Evolutionary conservation across 139 green algal species (phyloP).

Genomic region (Deuterostichococcus epilithicus): DNA sequence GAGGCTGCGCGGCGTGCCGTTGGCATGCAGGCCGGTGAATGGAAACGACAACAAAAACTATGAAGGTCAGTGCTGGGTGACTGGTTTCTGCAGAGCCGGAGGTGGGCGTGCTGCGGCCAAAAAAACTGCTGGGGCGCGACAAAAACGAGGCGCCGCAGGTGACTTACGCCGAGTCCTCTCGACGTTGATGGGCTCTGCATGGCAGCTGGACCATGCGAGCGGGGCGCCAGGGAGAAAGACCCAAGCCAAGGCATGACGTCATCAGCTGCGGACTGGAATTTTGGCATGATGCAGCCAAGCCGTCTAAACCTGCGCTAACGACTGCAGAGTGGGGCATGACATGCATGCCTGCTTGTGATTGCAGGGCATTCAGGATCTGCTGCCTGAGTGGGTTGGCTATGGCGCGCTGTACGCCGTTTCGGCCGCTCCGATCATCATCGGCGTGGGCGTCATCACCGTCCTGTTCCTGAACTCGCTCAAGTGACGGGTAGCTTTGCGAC

Average conservation of each 20-base stretch:
- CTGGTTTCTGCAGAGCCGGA: no score
- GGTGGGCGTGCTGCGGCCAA: background rate
- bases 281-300: background rate
- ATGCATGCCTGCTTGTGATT: constrained; percentile 27
- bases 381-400: constrained; percentile 85
- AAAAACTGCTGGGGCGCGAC: background rate
- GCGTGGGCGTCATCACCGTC: constrained; percentile 53
- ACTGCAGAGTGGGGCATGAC: background rate
- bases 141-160: background rate
- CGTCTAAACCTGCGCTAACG: background rate
- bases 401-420: constrained; percentile 75
- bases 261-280: background rate
- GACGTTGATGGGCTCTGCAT: background rate
- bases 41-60: no score
- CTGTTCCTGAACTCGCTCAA: constrained; percentile 83
- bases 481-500: no score
- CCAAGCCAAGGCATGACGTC: no score
- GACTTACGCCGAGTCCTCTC: background rate
- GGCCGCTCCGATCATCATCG: constrained; percentile 74
- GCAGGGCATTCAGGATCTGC: constrained; percentile 54
- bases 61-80: no score
- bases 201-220: no score
- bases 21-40: no score
- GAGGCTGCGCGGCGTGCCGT: no score
- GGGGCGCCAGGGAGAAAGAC: no score